A percentile compares a stretch with the other conserved stretches of the same genome.
Evolutionary conservation across 116 monocot genomes (phyloP).

Genomic region (Posidonia oceanica): DNA sequence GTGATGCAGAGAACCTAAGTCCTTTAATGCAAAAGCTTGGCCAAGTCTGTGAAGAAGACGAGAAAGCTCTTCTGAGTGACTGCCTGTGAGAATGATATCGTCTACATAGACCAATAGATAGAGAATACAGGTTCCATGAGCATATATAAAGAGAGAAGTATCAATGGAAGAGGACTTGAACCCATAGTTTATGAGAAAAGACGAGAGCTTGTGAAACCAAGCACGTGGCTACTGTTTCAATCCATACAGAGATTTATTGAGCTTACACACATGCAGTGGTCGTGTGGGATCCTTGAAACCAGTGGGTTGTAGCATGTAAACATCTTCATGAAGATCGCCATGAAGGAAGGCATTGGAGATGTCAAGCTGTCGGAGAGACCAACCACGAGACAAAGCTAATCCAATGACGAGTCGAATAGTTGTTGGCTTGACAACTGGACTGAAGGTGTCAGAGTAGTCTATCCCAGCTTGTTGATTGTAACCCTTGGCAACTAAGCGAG

Average conservation of each 20-base stretch:
- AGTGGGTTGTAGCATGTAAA: background rate
- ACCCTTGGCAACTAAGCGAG: background rate
- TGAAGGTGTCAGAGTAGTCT: background rate
- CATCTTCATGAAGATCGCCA: background rate
- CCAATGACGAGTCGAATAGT: background rate
- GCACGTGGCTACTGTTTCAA: background rate
- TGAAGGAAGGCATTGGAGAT: background rate
- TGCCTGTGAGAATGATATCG: too few species aligned
- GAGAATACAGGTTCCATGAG: too few species aligned
- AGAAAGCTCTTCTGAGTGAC: too few species aligned
- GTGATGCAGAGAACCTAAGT: background rate
- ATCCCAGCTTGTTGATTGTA: background rate
- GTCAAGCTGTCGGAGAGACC: background rate
- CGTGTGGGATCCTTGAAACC: background rate
- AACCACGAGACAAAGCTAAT: background rate
- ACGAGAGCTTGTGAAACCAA: too few species aligned
- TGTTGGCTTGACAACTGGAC: background rate
- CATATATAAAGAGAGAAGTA: too few species aligned
- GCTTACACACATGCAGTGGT: background rate
- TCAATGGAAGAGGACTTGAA: too few species aligned
- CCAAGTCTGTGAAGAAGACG: too few species aligned
- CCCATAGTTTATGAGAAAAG: too few species aligned
- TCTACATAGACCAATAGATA: too few species aligned
- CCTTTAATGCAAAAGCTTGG: background rate
- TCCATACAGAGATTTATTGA: background rate